Evolutionary conservation across 2,329 filamentous ascomycete genomes (phyloP).

Genomic region (Fusarium albidum): DNA sequence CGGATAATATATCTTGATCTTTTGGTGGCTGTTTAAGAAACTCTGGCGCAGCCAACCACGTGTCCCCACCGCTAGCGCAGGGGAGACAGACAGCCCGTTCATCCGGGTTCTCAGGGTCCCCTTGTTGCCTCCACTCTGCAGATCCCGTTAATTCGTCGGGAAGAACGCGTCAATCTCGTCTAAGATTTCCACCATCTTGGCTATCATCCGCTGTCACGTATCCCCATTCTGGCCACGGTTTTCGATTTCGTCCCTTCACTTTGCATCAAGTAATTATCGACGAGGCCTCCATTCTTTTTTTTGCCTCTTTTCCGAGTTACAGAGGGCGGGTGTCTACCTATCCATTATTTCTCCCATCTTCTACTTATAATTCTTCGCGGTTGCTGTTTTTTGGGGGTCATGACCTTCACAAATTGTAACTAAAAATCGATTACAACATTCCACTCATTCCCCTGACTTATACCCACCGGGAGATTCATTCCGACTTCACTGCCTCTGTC

Average conservation of each 20-base stretch:
- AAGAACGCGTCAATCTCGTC: conserved; percentile 5
- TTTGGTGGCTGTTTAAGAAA: not conserved
- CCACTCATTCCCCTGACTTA: conserved; percentile 32
- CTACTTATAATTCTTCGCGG: not conserved
- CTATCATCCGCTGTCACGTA: conserved; percentile 23
- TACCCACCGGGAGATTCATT: conserved; percentile 10
- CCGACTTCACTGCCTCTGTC: not conserved
- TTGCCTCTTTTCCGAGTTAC: conserved; percentile 8
- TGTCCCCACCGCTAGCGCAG: conserved; percentile 17
- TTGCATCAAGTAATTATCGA: conserved; percentile 10
- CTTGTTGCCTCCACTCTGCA: not conserved
- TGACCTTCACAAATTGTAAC: conserved; percentile 15
- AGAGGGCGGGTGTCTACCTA: conserved; percentile 1
- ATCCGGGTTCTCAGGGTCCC: conserved; percentile 3
- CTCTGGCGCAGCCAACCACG: conserved; percentile 10
- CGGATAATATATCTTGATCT: too few species aligned
- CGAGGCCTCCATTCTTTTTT: conserved; percentile 9
- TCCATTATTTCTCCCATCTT: not conserved
- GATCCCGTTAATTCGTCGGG: conserved; percentile 14
- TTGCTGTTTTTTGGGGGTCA: conserved; percentile 10
- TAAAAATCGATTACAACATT: conserved; percentile 9
- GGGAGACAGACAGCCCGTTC: conserved; percentile 13
- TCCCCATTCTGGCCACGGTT: conserved; percentile 35
- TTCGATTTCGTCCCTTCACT: conserved; percentile 16
- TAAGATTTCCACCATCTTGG: conserved; percentile 14